Evolutionary conservation across 805 yeast genomes (phyloP), one percentile per base, ranked within the genome.

Genomic region (Yamadazyma endophytica): DNA sequence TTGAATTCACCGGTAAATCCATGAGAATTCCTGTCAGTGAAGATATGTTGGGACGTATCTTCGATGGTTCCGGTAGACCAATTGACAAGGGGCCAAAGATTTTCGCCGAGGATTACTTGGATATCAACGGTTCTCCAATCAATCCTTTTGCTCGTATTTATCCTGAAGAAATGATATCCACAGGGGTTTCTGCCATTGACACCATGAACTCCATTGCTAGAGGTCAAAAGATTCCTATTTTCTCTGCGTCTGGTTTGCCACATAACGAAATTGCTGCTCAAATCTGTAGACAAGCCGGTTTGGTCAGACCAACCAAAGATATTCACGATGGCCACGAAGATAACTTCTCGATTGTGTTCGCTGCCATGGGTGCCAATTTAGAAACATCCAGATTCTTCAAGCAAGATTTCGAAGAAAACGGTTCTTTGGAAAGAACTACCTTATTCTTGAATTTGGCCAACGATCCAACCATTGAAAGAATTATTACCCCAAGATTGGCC

Each of bases 241-340:
- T 92, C 70, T 87, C 97, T 33, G 98, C 98, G 28, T 88, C 97
- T 32, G 99, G 99, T 73, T 78, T 92, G 58, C 99, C 99, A 36
- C 99, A 92, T 68, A 92, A 92, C 60, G 99, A 92, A 67, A 90
- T 92, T 68, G 99, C 99, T 40, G 99, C 99, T 26, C 99, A 92
- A 68, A 90, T 92, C 61, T 90, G 97, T 75, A 88, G 99, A 73
- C 99, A 92, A 71, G 98, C 99, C 24, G 96, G 97, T 49, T 75
- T 92, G 58, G 99, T 94, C 32, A 84, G 97, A 70, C 99, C 99
- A 54, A 94, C 98, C 23, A 92, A 92, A 70, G 99, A 90, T 61
- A 97, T 92, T 37, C 97, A 92, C 61, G 99, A 92, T 64, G 99
- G 98, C 54, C 99, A 92, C 64, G 98, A 92, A 68, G 99, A 92